These are phyloP conservation scores for Rhizoclosmatium globosum DNA, from an alignment of 192 early-diverging fungal species.

Conservation along the genomic window DNA sequence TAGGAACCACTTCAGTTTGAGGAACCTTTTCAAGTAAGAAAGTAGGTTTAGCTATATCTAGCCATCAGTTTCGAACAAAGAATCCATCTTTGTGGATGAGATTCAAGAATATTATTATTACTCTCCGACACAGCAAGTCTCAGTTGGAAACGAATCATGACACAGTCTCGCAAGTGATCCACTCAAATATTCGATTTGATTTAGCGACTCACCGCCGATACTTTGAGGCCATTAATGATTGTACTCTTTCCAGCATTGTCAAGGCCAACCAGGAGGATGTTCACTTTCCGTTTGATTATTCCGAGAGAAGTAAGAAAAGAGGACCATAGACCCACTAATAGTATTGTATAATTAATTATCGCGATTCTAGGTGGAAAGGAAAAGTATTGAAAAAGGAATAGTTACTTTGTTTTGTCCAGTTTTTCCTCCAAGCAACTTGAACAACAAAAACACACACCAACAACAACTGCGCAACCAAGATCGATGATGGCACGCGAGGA, in stretches of 20 bases:
- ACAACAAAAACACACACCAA: too few relatives aligned
- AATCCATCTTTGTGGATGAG: too few relatives aligned
- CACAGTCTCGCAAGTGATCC: not conserved
- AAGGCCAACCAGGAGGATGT: conserved; percentile 47
- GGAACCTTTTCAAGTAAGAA: conserved; percentile 23
- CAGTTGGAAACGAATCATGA: not conserved
- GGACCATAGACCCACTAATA: conserved; percentile 32
- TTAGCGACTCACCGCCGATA: not conserved
- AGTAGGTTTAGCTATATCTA: too few relatives aligned
- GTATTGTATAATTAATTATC: not conserved
- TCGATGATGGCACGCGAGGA: not conserved
- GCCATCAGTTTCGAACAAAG: too few relatives aligned
- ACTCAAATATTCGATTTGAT: not conserved
- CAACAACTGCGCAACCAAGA: too few relatives aligned
- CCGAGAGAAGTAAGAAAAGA: conserved; percentile 34
- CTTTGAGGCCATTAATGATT: conserved; percentile 45
- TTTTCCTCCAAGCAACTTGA: too few relatives aligned
- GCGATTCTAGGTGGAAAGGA: too few relatives aligned
- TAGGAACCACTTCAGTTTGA: conserved; percentile 45
- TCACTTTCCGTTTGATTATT: conserved; percentile 37
- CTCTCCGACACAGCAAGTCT: not conserved
- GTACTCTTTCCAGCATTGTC: conserved; percentile 57
- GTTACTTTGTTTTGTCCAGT: too few relatives aligned
- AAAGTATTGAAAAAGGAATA: too few relatives aligned
- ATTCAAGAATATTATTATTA: too few relatives aligned